A percentile compares a stretch with the other conserved stretches of the same genome.
These are phyloP conservation scores for Metrosideros polymorpha DNA, from an alignment of 441 rosid genomes.

Conservation along the genomic window DNA sequence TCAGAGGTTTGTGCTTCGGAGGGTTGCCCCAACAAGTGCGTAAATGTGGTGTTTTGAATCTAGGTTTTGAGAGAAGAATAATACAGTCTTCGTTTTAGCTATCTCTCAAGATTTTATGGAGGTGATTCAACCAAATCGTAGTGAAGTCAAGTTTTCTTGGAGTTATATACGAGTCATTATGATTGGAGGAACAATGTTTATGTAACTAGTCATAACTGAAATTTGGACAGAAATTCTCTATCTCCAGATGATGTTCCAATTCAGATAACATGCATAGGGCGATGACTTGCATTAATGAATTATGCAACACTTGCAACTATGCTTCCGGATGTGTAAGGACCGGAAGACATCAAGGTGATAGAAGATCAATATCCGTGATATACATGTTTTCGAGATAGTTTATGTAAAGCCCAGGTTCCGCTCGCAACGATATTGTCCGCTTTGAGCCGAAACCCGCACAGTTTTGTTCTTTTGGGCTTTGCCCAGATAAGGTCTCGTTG, in stretches of 20 bases:
- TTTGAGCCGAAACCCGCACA: too few relatives aligned
- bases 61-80: not conserved
- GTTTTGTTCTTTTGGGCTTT: too few relatives aligned
- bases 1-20: not conserved
- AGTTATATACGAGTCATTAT: too few relatives aligned
- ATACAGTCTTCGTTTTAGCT: not conserved
- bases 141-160: too few relatives aligned
- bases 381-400: not conserved
- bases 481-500: too few relatives aligned
- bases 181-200: too few relatives aligned
- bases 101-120: not conserved
- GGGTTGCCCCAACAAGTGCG: too few relatives aligned
- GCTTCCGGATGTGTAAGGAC: not conserved
- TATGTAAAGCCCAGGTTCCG: too few relatives aligned
- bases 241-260: too few relatives aligned
- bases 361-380: not conserved
- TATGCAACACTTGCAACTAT: not conserved
- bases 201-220: too few relatives aligned
- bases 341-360: not conserved
- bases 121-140: not conserved
- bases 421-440: too few relatives aligned
- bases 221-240: not conserved
- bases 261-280: too few relatives aligned
- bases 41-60: not conserved
- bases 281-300: not conserved